Conservation (phyloP, 352 stramenopile species). For the Globisporangium nagaii region DNA sequence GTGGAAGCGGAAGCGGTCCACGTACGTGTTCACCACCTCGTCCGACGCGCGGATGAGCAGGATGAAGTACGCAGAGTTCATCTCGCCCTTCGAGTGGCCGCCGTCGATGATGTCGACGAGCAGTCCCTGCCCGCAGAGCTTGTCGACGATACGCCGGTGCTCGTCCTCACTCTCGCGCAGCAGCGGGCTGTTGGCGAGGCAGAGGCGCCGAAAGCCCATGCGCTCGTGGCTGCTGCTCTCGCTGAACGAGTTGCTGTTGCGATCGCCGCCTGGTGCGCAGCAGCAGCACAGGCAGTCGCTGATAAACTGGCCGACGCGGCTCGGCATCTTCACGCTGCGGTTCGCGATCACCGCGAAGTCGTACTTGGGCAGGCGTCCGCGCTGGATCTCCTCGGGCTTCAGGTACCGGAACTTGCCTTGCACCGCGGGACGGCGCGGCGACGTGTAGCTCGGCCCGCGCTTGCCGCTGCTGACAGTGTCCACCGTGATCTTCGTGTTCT, state of each 20-base stretch:
- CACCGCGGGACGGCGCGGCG: slow-evolving; percentile 11
- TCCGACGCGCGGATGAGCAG: slow-evolving; percentile 61
- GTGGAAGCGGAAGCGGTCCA: slow-evolving; percentile 62
- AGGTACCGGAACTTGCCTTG: slow-evolving; percentile 69
- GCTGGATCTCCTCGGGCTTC: slow-evolving; percentile 76
- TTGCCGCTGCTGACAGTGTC: neutral
- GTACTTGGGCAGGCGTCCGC: slow-evolving; percentile 47
- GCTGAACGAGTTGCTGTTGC: slow-evolving; percentile 15
- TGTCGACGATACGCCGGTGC: slow-evolving; percentile 73
- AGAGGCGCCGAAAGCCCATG: slow-evolving; percentile 62
- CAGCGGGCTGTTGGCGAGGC: slow-evolving; percentile 39
- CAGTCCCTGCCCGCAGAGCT: slow-evolving; percentile 62
- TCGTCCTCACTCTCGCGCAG: slow-evolving; percentile 73
- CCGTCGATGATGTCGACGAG: slow-evolving; percentile 83
- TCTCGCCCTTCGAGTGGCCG: slow-evolving; percentile 72
- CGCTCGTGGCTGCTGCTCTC: slow-evolving; percentile 33
- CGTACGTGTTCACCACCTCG: slow-evolving; percentile 48
- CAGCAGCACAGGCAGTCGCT: slow-evolving; percentile 36
- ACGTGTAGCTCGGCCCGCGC: slow-evolving; percentile 18
- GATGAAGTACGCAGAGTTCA: slow-evolving; percentile 79
- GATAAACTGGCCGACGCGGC: slow-evolving; percentile 20
- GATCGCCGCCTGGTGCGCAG: slow-evolving; percentile 9
- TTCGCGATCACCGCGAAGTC: slow-evolving; percentile 82
- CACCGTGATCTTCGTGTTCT: slow-evolving; percentile 11
- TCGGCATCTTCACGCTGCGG: slow-evolving; percentile 46